Base-by-base conservation (phyloP, 164 flowering plant genomes). In the Vitis cinerea region DNA sequence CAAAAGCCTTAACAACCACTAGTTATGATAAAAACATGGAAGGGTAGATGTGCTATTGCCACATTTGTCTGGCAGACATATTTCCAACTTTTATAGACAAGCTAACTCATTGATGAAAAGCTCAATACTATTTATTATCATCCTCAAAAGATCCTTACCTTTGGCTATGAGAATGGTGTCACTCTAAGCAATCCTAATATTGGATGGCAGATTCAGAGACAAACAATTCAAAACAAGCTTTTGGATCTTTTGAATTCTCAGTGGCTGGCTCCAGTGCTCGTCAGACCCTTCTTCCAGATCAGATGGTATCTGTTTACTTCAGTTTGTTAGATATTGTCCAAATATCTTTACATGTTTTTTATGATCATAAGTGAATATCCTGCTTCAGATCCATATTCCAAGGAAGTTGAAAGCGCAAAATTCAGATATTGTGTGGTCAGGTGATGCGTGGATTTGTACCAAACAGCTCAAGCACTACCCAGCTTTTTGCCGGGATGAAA, bases 401-500 rank as follows among this genome's bases (percentile, higher is more conserved):
- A 79, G 77, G 72, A 82, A 77, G 72, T 70, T 74, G 59, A 79
- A 70, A 74, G 76, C 27, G 31, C 72, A 67, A 14, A 56, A 23
- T 48, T 61, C 72, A 55, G 66, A 72, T 7, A 78, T 78, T 65
- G 71, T 30, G 48, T 78, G 81, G 81, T 75, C 81, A 31, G 78
- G 78, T 10, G 10, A 3, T 69, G 71, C 74, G 31, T 78, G 81
- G 81, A 67, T 29, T 12, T 75, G 81, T 69, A 11, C 71, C 44
- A 78, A 78, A 66, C 78, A 78, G 73, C 81, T 78, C 23, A 69
- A 69, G 71, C 78, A 78, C 78, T 78, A 71, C 66, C 77, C 75
- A 52, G 73, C 76, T 16, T 78, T 78, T 72, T 68, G 31, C 61
- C 61, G 78, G 23, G 68, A 72, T 75, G 76, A 65, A 23, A 29